These are phyloP conservation scores for Pythium scleroteichum DNA, from an alignment of 352 stramenopile species.

Conservation along the genomic window DNA sequence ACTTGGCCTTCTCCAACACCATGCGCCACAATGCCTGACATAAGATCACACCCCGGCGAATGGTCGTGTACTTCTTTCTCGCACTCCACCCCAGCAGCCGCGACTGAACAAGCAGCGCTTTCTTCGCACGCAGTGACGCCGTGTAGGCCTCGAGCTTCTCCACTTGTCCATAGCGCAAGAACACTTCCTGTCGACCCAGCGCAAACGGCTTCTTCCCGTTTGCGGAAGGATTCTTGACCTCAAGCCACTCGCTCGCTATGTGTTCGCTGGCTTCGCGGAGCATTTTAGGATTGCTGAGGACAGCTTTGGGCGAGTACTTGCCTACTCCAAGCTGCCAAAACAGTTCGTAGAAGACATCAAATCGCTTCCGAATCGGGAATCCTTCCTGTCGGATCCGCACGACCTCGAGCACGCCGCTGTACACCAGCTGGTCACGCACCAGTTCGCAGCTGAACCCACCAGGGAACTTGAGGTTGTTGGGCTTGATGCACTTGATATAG, in stretches of 20 bases:
- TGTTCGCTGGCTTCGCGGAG: conserved; percentile 42
- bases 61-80: conserved; percentile 38
- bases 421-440: conserved; percentile 90
- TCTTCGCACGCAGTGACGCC: conserved; percentile 39
- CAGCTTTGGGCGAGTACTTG: conserved; percentile 28
- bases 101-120: conserved; percentile 58
- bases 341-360: conserved; percentile 71
- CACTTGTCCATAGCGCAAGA: conserved; percentile 76
- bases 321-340: conserved; percentile 56
- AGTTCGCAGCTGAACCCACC: conserved; percentile 87
- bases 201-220: conserved; percentile 43
- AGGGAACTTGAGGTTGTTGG: conserved; percentile 92
- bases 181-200: conserved; percentile 73
- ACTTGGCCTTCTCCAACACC: conserved; percentile 20
- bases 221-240: conserved; percentile 15
- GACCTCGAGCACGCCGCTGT: conserved; percentile 92
- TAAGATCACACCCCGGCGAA: conserved; percentile 37
- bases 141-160: conserved; percentile 66
- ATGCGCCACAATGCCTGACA: conserved; percentile 66
- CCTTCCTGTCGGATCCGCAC: conserved; percentile 92
- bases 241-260: conserved; percentile 57
- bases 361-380: conserved; percentile 86
- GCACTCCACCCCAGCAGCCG: conserved; percentile 33
- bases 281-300: conserved; percentile 28
- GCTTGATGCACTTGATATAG: conserved; percentile 96